Percentiles rank a stretch among this genome's conserved stretches.
phyloP scores from a whole-genome alignment of 1,139 yeast species.

The Scheffersomyces segobiensis region DNA sequence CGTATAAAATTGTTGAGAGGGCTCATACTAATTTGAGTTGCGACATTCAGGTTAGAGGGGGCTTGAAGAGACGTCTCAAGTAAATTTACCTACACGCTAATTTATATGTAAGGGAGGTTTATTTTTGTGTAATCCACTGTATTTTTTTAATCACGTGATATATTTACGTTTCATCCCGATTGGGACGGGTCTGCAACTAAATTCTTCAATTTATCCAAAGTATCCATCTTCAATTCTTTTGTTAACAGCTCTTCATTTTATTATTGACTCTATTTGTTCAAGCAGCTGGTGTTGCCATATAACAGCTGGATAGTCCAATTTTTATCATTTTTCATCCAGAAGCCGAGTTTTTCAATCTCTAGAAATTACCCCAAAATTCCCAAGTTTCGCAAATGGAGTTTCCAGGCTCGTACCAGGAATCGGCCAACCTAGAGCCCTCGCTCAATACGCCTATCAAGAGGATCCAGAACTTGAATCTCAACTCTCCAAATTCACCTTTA shows the following conservation, averaged over 20 bases:
- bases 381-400: background rate
- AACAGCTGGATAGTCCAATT: background rate
- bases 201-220: background rate
- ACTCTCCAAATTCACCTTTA: slow-evolving; percentile 29
- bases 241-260: background rate
- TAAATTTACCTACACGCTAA: too few relatives aligned
- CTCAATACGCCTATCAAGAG: slow-evolving; percentile 44
- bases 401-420: background rate
- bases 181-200: background rate
- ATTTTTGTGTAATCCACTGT: too few relatives aligned
- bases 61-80: too few relatives aligned
- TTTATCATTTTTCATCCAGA: background rate
- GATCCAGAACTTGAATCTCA: slow-evolving; percentile 33
- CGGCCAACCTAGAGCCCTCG: slow-evolving; percentile 2
- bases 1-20: too few relatives aligned
- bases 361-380: background rate
- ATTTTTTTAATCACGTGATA: background rate
- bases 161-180: background rate
- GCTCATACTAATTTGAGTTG: too few relatives aligned
- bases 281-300: background rate
- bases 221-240: background rate
- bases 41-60: too few relatives aligned
- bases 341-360: background rate
- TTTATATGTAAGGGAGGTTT: too few relatives aligned
- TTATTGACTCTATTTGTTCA: background rate